Evolutionary conservation across 2,329 filamentous ascomycete genomes (phyloP), one percentile per base, ranked within the genome.

Genomic region (Daldinia sp.): DNA sequence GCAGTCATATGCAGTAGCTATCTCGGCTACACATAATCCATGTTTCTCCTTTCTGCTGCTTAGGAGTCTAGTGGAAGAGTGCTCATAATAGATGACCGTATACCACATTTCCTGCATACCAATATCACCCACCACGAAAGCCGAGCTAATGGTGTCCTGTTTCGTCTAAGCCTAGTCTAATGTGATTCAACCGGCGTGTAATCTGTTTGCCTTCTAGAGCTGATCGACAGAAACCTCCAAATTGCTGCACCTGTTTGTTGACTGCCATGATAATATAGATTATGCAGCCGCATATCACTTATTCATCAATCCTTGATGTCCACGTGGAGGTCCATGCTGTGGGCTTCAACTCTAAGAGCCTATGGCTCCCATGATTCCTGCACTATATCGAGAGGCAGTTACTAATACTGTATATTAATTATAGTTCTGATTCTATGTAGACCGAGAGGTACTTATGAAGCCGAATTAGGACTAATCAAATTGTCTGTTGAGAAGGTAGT

Each of bases 151-250:
- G 13, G 6, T 27, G 21, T 27, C 21, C 15, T 2, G 13, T 47
- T 37, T 13, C 10, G 29, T 25, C 6, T 10, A 15, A 23, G 5
- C 17, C 9, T 13, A 11, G 48, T 45, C 6, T 43, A n/a, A 21
- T 45, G 2, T 19, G 4, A 54, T 62, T 62, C 34, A 62, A 62
- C 59, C 59, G 54, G 41, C 34, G 21, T 27, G 32, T n/a, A n/a
- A 29, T 39, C 23, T 30, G 25, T 4, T n/a, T n/a, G 17, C 21
- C 27, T 5, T 49, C 23, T 3, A 55, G 41, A 47, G 39, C 39
- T 45, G 13, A 45, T 45, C 39, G 21, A 45, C 11, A 21, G 21
- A 15, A 15, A 11, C 25, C 21, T 45, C 21, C 21, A 25, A 9
- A 15, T 45, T 27, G 39, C 11, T 45, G 15, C 3, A 15, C 3